Evolutionary conservation across 1,284 basidiomycete genomes (phyloP).

Genomic region (Agroathelia rolfsii): DNA sequence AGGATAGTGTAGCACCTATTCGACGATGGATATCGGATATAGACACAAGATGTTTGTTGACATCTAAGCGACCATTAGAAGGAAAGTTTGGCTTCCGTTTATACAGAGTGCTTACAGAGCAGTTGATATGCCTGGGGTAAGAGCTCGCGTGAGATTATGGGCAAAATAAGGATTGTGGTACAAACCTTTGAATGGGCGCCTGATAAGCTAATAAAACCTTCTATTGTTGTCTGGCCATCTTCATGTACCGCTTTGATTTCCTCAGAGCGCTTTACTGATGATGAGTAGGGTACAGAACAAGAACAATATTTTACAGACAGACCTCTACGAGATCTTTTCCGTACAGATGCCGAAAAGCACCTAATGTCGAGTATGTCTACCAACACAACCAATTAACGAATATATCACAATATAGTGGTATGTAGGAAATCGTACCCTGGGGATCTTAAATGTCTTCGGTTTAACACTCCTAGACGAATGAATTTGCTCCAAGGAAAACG

Average conservation of each 20-base stretch:
- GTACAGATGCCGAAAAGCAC: constrained; percentile 56
- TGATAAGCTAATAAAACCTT: constrained; percentile 76
- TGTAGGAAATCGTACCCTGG: too few species aligned
- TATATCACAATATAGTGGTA: too few species aligned
- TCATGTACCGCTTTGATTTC: constrained; percentile 43
- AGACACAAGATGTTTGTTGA: constrained; percentile 73
- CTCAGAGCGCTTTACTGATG: constrained; percentile 53
- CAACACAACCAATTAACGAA: constrained; percentile 6
- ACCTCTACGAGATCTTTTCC: constrained; percentile 62
- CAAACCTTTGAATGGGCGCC: constrained; percentile 66
- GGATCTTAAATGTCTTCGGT: too few species aligned
- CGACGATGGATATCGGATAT: constrained; percentile 58
- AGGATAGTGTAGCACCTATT: constrained; percentile 57
- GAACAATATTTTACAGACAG: constrained; percentile 6
- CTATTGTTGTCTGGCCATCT: constrained; percentile 44
- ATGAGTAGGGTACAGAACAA: constrained; percentile 6
- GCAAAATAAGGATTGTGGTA: constrained; percentile 10
- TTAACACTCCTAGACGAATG: too few species aligned
- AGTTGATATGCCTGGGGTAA: constrained; percentile 66
- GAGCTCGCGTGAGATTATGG: too few species aligned
- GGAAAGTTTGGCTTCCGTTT: constrained; percentile 5
- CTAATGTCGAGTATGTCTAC: constrained; percentile 54
- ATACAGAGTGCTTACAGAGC: constrained; percentile 48
- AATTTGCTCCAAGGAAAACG: constrained; percentile 65
- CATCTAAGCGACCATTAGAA: constrained; percentile 36